Conservation (phyloP, 208 protist genomes). For the Porcisia deanei region DNA sequence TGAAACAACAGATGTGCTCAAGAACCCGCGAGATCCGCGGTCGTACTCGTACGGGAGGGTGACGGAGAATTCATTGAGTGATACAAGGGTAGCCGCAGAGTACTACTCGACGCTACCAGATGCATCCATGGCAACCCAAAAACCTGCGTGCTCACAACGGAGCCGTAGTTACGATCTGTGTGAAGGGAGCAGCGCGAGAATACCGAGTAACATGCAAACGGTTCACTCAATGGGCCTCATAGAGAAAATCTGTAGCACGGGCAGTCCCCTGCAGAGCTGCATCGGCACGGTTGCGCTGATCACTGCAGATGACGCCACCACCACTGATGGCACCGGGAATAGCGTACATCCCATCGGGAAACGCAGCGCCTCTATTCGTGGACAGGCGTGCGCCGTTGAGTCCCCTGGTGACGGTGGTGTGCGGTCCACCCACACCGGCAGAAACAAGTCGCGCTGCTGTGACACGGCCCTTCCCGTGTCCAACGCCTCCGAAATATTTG, state of each 20-base stretch:
- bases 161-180: neutral
- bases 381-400: neutral
- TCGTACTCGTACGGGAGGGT: neutral
- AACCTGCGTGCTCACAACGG: neutral
- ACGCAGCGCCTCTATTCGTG: slow-evolving; percentile 7
- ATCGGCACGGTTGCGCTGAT: neutral
- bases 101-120: slow-evolving; percentile 17
- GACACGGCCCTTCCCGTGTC: neutral
- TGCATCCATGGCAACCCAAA: slow-evolving; percentile 17
- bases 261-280: slow-evolving; percentile 12
- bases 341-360: neutral
- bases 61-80: neutral
- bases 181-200: neutral
- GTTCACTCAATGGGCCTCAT: neutral
- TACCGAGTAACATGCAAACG: neutral
- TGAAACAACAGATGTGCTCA: neutral
- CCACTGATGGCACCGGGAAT: neutral
- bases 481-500: neutral
- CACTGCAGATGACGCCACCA: neutral
- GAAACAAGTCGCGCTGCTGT: no score
- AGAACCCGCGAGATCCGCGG: neutral
- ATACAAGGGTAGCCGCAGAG: neutral
- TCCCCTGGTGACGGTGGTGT: neutral
- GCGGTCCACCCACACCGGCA: neutral
- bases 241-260: neutral